Evolutionary conservation across 2,329 filamentous ascomycete species (phyloP), one percentile per base, ranked within the genome.

Genomic region (Cercospora canescens): DNA sequence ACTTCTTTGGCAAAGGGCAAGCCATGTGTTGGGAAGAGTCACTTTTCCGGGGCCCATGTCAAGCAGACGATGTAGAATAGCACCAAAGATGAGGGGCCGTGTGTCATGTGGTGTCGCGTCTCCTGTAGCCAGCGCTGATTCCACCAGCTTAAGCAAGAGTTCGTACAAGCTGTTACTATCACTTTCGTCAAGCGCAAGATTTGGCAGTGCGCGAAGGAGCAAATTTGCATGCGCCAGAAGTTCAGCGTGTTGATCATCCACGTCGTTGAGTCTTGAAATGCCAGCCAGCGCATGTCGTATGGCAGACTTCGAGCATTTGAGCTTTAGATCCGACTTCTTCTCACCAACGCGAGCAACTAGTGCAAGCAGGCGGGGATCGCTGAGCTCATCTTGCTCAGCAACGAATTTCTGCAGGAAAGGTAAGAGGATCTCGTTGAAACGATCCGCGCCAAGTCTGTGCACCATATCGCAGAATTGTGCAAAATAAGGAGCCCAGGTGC

Each of bases 331-430:
- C 14, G 21, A 64, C 57, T 61, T 69, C n/a, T 21, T 26, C 4
- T 11, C 45, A 50, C 58, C 69, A 9, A 71, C 24, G 37, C 62
- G 62, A 39, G 64, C 41, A 3, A 72, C 55, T 6, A 71, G 65
- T 11, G 62, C n/a, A 37, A 67, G 67, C 12, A 70, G 54, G 3
- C 28, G 30, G 5, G 61, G 14, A 6, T 65, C 56, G 18, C 60
- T 56, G 8, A 28, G 21, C 16, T 34, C 26, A n/a, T 55, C 34
- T 12, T 61, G 85, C 69, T 89, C 86, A 34, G 88, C 82, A 68
- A 97, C 84, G 73, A 95, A 97, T 86, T 87, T 92, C 77, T 96
- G 92, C 71, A 98, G 93, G 64, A 91, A 89, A 39, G 88, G 89
- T 7, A 94, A 83, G 34, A 96, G 85, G n/a, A 97, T 82, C 69